Base-by-base conservation (phyloP, 202 grass and related monocot species). In the Bolboschoenoplectus hybrid region DNA sequence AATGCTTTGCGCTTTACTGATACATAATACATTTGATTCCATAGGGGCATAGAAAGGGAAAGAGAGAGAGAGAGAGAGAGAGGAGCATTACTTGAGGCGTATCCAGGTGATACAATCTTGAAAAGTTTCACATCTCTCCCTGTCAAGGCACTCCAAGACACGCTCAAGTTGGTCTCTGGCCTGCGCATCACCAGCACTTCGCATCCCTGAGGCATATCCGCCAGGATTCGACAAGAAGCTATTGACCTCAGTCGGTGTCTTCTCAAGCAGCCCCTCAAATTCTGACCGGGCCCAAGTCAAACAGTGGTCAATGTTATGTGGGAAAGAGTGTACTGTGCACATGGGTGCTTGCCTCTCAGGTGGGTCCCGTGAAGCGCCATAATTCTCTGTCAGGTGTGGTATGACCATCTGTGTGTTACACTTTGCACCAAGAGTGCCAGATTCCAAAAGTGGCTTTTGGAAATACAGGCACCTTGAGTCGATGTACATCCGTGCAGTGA, bases 321-420 rank as follows among this genome's bases (percentile, higher is more conserved):
- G 94, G 83, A 94, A 97, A 40, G 88, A 94, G 56, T 94, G 90
- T 43, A 97, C 72, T 35, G 92, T 97, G 82, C 92, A 97, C 91
- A 97, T 92, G 50, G 94, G 92, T 63, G 87, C 94, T 85, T 97
- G 88, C 67, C 91, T 97, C 86, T 94, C 92, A 78, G 92, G 90
- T 82, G 92, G 94, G 49, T 97, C 92, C 64, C 34, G 82, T 73
- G 94, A 94, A 79, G 94, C 92, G 38, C 90, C 94, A 87, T 94
- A 97, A 63, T 92, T 97, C 73, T 97, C 94, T 81, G 90, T 97
- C 68, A 89, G 84, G 81, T 94, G 89, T 85, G 94, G 94, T 87
- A 97, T 97, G 66, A 97, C 91, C 90, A 92, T 91, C 51, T 97
- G 90, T 9, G 92, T 97, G 86, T 94, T 97, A 56, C 88, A 97